phyloP scores from a whole-genome alignment of 2,329 filamentous ascomycete genomes.

The Aspergillus tamarii region DNA sequence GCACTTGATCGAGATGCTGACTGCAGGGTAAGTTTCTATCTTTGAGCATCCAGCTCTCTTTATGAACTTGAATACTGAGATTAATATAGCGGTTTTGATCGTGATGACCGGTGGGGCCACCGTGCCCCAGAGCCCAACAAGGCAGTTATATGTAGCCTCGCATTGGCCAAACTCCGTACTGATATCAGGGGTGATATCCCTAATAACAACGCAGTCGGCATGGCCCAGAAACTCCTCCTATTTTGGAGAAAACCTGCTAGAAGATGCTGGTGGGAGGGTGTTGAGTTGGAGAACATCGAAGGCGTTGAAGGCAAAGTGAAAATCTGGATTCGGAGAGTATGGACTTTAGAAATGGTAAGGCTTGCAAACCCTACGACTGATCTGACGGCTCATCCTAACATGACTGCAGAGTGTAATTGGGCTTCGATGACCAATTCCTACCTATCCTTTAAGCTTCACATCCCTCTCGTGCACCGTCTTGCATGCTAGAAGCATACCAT shows the following conservation, averaged over 20 bases:
- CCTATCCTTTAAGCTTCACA: constrained; percentile 12
- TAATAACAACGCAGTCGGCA: constrained; percentile 80
- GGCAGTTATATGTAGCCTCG: constrained; percentile 95
- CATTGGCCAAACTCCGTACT: constrained; percentile 86
- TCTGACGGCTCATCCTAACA: constrained; percentile 22
- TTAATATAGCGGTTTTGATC: constrained; percentile 80
- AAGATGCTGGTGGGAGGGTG: constrained; percentile 98
- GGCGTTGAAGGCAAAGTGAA: constrained; percentile 91
- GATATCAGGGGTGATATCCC: constrained; percentile 79
- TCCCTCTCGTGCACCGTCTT: constrained; percentile 22
- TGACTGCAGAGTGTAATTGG: constrained; percentile 75
- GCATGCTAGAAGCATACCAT: constrained; percentile 18
- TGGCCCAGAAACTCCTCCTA: constrained; percentile 95
- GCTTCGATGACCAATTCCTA: constrained; percentile 55
- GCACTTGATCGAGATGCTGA: constrained; percentile 98
- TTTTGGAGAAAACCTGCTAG: constrained; percentile 98
- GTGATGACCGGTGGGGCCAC: constrained; percentile 94
- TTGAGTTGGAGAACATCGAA: constrained; percentile 86
- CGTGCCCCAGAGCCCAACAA: constrained; percentile 98
- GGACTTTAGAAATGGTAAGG: constrained; percentile 91
- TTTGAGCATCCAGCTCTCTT: background rate
- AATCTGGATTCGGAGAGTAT: constrained; percentile 97
- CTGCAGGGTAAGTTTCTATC: constrained; percentile 75
- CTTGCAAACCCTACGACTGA: background rate
- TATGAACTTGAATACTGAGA: background rate